Conservation (phyloP, 78 protist species). For the Dictyostelium intermedium region DNA sequence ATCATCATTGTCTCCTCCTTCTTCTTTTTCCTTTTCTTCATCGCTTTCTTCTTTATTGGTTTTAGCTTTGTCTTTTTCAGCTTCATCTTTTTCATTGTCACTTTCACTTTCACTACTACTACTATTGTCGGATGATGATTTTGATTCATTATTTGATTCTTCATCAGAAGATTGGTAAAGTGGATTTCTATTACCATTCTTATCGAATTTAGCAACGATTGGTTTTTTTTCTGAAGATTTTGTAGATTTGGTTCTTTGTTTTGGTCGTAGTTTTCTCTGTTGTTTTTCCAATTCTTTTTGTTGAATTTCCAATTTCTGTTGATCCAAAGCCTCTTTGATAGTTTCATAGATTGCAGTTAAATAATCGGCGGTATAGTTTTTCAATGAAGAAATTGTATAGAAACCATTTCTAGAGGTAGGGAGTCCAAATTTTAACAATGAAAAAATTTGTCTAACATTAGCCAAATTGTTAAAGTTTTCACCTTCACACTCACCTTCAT, state of each 20-base stretch:
- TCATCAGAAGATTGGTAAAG: neutral
- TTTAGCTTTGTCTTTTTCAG: neutral
- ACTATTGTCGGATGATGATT: neutral
- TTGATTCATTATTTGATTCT: neutral
- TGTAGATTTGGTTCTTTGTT: neutral
- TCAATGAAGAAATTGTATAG: neutral
- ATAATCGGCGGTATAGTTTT: neutral
- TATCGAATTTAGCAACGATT: neutral
- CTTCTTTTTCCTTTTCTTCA: neutral
- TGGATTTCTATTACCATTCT: neutral
- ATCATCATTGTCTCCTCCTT: neutral
- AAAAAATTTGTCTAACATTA: neutral
- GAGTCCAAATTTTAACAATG: neutral
- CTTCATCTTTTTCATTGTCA: neutral
- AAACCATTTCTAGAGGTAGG: conserved; percentile 4
- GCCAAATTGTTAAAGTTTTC: neutral
- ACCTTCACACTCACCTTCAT: neutral
- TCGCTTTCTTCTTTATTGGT: neutral
- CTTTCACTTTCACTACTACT: neutral
- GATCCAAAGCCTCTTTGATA: neutral
- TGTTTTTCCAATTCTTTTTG: neutral
- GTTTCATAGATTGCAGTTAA: conserved; percentile 29
- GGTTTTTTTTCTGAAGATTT: neutral
- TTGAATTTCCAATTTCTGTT: neutral
- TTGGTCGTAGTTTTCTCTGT: neutral